Percentiles rank a stretch among this genome's conserved stretches.
These are phyloP conservation scores for Candida tammaniensis DNA, from an alignment of 805 yeast species.

Conservation along the genomic window DNA sequence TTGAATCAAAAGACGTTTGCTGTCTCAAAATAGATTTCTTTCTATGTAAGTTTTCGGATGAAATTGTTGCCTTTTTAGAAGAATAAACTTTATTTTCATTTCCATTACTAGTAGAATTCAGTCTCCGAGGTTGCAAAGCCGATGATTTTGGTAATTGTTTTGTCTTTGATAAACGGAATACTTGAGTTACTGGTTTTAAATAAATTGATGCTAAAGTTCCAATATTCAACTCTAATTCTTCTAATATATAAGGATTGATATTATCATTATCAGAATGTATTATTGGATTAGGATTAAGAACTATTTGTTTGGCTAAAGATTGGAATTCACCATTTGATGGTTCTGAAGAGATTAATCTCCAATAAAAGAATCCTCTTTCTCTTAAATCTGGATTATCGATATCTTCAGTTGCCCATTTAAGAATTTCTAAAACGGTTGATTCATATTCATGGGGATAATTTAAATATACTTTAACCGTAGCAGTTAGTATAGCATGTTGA, in stretches of 20 bases:
- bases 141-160: slow-evolving; percentile 49
- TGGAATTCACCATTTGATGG: slow-evolving; percentile 37
- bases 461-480: slow-evolving; percentile 67
- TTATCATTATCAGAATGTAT: slow-evolving; percentile 67
- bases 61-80: slow-evolving; percentile 9
- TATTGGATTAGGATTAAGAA: slow-evolving; percentile 59
- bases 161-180: slow-evolving; percentile 63
- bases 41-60: slow-evolving; percentile 11
- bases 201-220: slow-evolving; percentile 84
- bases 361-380: slow-evolving; percentile 81
- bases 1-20: slow-evolving; percentile 22
- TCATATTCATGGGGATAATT: slow-evolving; percentile 55
- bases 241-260: slow-evolving; percentile 66
- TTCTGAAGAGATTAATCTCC: slow-evolving; percentile 65
- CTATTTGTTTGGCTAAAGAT: slow-evolving; percentile 41
- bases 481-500: slow-evolving; percentile 70
- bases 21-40: slow-evolving; percentile 15
- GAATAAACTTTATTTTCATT: slow-evolving; percentile 6
- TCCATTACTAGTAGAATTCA: not conserved
- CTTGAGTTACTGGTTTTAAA: slow-evolving; percentile 77
- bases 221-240: slow-evolving; percentile 77
- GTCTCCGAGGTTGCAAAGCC: slow-evolving; percentile 28
- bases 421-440: slow-evolving; percentile 51
- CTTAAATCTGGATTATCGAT: slow-evolving; percentile 80
- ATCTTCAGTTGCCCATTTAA: slow-evolving; percentile 72